These are phyloP conservation scores for Geopyxis carbonaria DNA, from an alignment of 495 filamentous ascomycete species.

Conservation along the genomic window DNA sequence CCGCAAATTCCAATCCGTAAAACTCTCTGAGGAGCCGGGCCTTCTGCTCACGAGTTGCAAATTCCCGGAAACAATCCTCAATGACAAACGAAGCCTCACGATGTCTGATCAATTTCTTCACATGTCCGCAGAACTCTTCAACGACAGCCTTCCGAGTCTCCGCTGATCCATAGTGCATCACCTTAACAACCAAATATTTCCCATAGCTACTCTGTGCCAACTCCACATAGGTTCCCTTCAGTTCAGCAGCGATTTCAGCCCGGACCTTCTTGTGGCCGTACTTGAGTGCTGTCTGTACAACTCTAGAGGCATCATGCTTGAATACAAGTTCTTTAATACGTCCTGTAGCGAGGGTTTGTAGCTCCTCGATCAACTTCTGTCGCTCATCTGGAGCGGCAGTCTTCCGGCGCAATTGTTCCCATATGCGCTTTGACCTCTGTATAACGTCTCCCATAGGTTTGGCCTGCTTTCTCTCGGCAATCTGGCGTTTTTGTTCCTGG, in stretches of 20 bases:
- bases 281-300: conserved; percentile 91
- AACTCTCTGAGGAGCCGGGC: conserved; percentile 75
- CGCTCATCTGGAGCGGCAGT: conserved; percentile 74
- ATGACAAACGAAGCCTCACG: conserved; percentile 92
- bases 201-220: conserved; percentile 79
- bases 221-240: conserved; percentile 67
- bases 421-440: conserved; percentile 81
- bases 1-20: conserved; percentile 85
- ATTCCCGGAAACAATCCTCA: conserved; percentile 81
- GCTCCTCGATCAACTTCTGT: conserved; percentile 67
- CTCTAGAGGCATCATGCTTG: conserved; percentile 91
- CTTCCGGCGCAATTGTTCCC: conserved; percentile 83
- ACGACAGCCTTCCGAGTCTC: conserved; percentile 76
- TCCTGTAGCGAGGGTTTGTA: conserved; percentile 79
- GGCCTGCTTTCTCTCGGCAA: conserved; percentile 71
- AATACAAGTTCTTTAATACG: conserved; percentile 87
- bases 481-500: conserved; percentile 75
- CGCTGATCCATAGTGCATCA: conserved; percentile 72
- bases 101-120: conserved; percentile 84
- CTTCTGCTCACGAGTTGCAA: conserved; percentile 70
- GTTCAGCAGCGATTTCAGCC: conserved; percentile 68
- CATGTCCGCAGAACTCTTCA: conserved; percentile 84
- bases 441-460: conserved; percentile 86
- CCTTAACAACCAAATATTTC: conserved; percentile 89
- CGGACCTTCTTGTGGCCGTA: conserved; percentile 73